Base-by-base conservation (phyloP, 2,329 filamentous ascomycete genomes). In the Cladorrhinum sp. region DNA sequence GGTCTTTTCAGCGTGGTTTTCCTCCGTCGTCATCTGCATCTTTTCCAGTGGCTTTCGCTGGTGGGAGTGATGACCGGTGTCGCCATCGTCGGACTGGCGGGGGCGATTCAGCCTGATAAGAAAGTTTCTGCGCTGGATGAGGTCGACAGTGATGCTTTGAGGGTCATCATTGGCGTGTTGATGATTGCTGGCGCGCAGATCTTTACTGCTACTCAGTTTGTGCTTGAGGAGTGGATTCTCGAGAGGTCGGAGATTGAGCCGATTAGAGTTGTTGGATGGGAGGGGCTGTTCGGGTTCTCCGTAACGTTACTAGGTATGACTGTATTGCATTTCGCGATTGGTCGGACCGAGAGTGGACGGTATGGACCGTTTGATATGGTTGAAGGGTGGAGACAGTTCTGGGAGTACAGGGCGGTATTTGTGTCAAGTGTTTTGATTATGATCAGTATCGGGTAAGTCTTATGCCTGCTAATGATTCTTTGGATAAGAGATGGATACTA, bases 131-230 rank as follows among this genome's bases (percentile, higher is more conserved):
- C 73, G 14, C 68, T 76, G 3, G 72, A 74, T 2, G 76, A 76
- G 20, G 74, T 78, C 2, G 72, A 76, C 16, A 72, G 74, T 4
- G 76, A 80, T 5, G 78, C 90, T 7, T 75, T 90, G 1, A 79
- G 85, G 66, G 91, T 92, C 0, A 77, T 96, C 57, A 77, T 97
- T 28, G 95, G 95, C 26, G 90, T 99, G 16, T 78, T 95, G 21
- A 81, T 98, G 60, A 98, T 99, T 72, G 95, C 95, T 2, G 90
- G 89, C 2, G 95, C 94, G 1, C 95, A 99, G 77, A 90, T 99
- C 72, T 98, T 99, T 73, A 98, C 95, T 0, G 95, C 95, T 0
- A 91, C 91, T 1, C 95, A 99, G 74, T 99, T 98, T 70, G 95
- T 98, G 23, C 78, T 96, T 2, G 95, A 99, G 75, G 95, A 99